Conservation (phyloP, 805 yeast genomes). For the Candida insectorum region DNA sequence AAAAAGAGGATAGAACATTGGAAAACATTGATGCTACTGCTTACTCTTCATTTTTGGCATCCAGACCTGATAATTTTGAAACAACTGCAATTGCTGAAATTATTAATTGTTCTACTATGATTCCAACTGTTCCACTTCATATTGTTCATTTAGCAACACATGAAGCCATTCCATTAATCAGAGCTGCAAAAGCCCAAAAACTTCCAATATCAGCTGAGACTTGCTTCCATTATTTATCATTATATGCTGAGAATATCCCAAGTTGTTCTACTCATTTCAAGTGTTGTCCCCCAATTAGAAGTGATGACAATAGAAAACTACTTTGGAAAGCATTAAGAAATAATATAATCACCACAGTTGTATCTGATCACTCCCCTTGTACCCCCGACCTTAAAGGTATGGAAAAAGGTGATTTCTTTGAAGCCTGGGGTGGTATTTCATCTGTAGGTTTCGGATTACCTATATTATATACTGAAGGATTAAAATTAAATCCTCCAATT, state of each 20-base stretch:
- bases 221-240: conserved; percentile 85
- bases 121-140: conserved; percentile 69
- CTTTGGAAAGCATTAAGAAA: conserved; percentile 76
- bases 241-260: conserved; percentile 75
- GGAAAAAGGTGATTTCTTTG: conserved; percentile 79
- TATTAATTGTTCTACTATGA: conserved; percentile 54
- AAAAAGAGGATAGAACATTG: conserved; percentile 36
- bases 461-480: conserved; percentile 72
- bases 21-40: conserved; percentile 54
- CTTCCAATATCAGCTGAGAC: conserved; percentile 84
- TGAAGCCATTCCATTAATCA: conserved; percentile 72
- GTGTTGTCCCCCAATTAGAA: conserved; percentile 93
- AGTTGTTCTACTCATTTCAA: conserved; percentile 79
- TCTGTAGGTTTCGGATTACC: conserved; percentile 91
- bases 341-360: conserved; percentile 75
- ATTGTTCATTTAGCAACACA: conserved; percentile 88
- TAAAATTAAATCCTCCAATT: conserved; percentile 48
- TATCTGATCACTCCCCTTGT: conserved; percentile 95
- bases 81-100: conserved; percentile 77
- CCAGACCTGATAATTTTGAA: conserved; percentile 88
- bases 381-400: conserved; percentile 85
- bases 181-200: conserved; percentile 55
- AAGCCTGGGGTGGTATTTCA: conserved; percentile 96
- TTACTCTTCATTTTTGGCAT: conserved; percentile 71
- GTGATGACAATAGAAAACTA: conserved; percentile 62